Conservation (phyloP, 192 early-diverging fungal genomes). For the Backusella australiensis region DNA sequence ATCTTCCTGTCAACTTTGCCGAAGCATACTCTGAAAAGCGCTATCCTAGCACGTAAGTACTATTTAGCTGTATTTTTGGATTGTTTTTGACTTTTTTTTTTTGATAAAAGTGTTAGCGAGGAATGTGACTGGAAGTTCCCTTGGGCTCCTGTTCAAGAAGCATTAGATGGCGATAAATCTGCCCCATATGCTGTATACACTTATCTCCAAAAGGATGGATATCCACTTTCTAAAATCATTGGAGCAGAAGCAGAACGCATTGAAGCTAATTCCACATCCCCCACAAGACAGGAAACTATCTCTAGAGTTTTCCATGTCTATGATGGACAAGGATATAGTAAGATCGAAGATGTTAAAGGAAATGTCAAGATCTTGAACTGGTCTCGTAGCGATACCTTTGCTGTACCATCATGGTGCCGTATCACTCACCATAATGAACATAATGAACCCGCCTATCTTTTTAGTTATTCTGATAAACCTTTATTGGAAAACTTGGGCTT, state of each 20-base stretch:
- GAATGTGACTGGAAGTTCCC: not conserved
- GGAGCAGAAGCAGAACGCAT: constrained; percentile 14
- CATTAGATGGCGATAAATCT: constrained; percentile 1
- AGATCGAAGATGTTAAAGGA: constrained; percentile 1
- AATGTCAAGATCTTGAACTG: constrained; percentile 3
- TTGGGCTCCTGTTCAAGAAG: constrained; percentile 5
- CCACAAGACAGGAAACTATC: not conserved
- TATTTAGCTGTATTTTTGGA: not conserved
- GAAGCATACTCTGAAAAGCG: constrained; percentile 11
- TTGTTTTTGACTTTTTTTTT: not conserved
- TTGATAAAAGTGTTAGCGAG: not conserved
- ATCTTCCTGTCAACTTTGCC: constrained; percentile 12
- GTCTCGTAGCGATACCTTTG: constrained; percentile 10
- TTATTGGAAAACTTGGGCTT: constrained; percentile 13
- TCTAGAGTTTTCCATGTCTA: constrained; percentile 13
- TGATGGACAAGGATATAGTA: constrained; percentile 11
- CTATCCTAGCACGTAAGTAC: constrained; percentile 12
- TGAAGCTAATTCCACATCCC: not conserved
- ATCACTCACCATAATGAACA: not conserved
- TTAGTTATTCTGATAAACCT: constrained; percentile 15
- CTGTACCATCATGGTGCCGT: not conserved
- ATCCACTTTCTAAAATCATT: constrained; percentile 12
- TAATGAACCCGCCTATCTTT: constrained; percentile 3
- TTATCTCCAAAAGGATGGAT: not conserved
- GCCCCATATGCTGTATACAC: not conserved